Base-by-base conservation (phyloP, 163 green algal species). In the Scenedesmus sp. region DNA sequence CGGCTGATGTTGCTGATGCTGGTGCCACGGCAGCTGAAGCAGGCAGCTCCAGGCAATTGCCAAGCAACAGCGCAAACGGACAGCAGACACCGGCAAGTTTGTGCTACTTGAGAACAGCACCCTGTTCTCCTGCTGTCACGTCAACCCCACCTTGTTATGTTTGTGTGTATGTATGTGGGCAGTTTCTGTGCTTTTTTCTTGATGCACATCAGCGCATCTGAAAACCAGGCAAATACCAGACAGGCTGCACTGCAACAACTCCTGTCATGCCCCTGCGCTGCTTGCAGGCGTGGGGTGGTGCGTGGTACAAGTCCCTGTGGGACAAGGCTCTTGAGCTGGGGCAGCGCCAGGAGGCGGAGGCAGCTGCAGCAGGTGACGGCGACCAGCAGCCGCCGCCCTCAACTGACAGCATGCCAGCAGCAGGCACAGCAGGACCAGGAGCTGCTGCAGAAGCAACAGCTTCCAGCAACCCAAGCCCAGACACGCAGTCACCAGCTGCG, bases 251-350 rank as follows among this genome's bases (percentile, higher is more conserved):
- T n/a, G n/a, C n/a, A n/a, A n/a, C n/a, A n/a, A n/a, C n/a, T n/a
- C n/a, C n/a, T n/a, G n/a, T n/a, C n/a, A n/a, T n/a, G n/a, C n/a
- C n/a, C n/a, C n/a, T n/a, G n/a, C n/a, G 88, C 81, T 59, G 49
- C 33, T 10, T 86, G 56, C 90, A 91, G 61, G 87, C 70, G 26
- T 96, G 94, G 94, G 94, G 94, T 33, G 95, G 93, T 16, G 78
- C 88, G 1, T 87, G 91, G 43, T 97, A 97, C 89, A 79, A 91
- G 30, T 76, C 91, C 46, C 92, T 97, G 35, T 97, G 95, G 95
- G 88, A 89, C 18, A 93, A 93, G 92, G 95, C 95, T 0, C n/a
- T 96, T 2, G 70, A 90, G n/a, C 83, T 94, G 10, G 95, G 94
- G 16, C 85, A 96, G 81, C 87, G 91, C 72, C 93, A 95, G 81